Base-by-base conservation (phyloP, 2,329 filamentous ascomycete genomes). In the Cadophora sp. region DNA sequence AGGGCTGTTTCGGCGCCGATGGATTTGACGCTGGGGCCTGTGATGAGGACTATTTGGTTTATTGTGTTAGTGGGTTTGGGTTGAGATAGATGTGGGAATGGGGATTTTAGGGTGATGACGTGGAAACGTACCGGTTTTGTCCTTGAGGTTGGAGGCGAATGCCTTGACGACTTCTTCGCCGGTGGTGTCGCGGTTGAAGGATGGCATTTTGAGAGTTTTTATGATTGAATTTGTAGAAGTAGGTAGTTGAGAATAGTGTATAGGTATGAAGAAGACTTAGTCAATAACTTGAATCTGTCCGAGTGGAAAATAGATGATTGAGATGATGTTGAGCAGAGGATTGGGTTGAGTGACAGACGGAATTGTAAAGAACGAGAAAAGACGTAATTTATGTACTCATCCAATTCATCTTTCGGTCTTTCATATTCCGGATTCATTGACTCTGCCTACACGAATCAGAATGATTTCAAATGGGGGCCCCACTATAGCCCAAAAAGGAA, bases 51-150 rank as follows among this genome's bases (percentile, higher is more conserved):
- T 20, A 30, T 11, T 27, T 61, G 30, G 30, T 27, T n/a, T n/a
- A n/a, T n/a, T 20, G 41, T 33, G 43, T 39, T 7, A 43, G 43
- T 24, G 16, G 16, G 6, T 33, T 14, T 4, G 1, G 51, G 16
- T 9, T 43, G 27, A 27, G 11, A 6, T 51, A 27, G 11, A 6
- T 51, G 4, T 27, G 13, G 24, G 22, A 27, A 39, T 39, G 36
- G 27, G 27, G 27, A 6, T 30, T 30, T 39, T 39, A n/a, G n/a
- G n/a, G n/a, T n/a, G n/a, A n/a, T n/a, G n/a, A n/a, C n/a, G 7
- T 24, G 13, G 11, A 0, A 27, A 14, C 48, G 27, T 65, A 68
- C 68, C 33, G 8, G 79, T 81, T 73, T 80, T 82, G 30, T 78
- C 79, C 11, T 62, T 71, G 63, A 82, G 47, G 14, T 27, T 39